These are phyloP conservation scores for Arthrobotrys sinensis DNA, from an alignment of 2,329 filamentous ascomycete genomes.

Conservation along the genomic window DNA sequence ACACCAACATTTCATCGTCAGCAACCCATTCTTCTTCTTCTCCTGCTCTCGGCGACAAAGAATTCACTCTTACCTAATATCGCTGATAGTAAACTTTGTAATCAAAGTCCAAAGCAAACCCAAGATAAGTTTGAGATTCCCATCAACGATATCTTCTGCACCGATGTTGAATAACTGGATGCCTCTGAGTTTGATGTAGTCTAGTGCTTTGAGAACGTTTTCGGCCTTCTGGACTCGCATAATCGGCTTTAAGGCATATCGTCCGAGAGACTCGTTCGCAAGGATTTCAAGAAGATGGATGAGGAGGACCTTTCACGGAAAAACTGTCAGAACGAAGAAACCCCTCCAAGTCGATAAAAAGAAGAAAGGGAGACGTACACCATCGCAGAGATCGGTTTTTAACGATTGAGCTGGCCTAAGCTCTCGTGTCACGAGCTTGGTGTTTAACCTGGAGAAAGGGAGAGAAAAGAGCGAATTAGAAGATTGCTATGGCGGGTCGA, in stretches of 20 bases:
- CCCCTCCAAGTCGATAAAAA: neutral
- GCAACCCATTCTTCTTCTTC: conserved; percentile 2
- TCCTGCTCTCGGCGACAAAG: neutral
- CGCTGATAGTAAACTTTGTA: conserved; percentile 96
- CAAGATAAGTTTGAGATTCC: conserved; percentile 96
- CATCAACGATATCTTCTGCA: conserved; percentile 97
- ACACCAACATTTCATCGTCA: conserved; percentile 16
- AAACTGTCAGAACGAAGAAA: conserved; percentile 20
- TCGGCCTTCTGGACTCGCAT: conserved; percentile 97
- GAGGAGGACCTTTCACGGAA: conserved; percentile 79
- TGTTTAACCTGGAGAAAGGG: conserved; percentile 81
- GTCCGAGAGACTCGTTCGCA: conserved; percentile 91
- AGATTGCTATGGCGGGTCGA: neutral
- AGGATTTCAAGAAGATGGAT: conserved; percentile 98
- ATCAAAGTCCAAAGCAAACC: conserved; percentile 99
- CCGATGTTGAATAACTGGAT: conserved; percentile 99
- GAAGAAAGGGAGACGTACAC: conserved; percentile 74
- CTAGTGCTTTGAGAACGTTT: conserved; percentile 94
- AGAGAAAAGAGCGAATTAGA: conserved; percentile 3
- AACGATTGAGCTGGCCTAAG: conserved; percentile 86
- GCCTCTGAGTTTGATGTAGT: conserved; percentile 90
- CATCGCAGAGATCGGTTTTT: conserved; percentile 90
- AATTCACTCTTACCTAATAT: conserved; percentile 78
- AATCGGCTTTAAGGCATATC: conserved; percentile 96
- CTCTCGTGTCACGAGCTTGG: conserved; percentile 84